phyloP scores from a whole-genome alignment of 1,284 basidiomycete species.

The Anthracocystis setariae region DNA sequence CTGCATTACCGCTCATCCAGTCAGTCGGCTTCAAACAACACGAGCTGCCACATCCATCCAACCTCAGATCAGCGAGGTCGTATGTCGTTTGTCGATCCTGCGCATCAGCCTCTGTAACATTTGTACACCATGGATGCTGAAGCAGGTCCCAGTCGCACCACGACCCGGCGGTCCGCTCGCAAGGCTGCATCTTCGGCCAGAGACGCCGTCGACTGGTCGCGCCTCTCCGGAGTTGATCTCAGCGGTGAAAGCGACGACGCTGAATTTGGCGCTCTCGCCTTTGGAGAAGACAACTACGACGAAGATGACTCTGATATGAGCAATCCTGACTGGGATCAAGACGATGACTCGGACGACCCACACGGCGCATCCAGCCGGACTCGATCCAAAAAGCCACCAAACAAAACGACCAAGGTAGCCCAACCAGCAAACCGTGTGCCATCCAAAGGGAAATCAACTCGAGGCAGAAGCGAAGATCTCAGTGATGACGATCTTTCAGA shows the following conservation, averaged over 20 bases:
- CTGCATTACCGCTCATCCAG: conserved; percentile 19
- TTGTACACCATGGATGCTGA: conserved; percentile 14
- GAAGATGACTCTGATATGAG: conserved; percentile 28
- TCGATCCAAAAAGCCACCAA: conserved; percentile 10
- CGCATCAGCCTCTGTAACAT: background rate
- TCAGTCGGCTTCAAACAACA: background rate
- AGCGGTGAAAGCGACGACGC: conserved; percentile 28
- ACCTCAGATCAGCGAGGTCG: background rate
- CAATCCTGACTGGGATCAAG: conserved; percentile 39
- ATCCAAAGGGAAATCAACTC: background rate
- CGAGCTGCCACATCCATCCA: background rate
- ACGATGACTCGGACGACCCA: conserved; percentile 41
- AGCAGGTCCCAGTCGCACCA: conserved; percentile 20
- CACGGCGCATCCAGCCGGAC: conserved; percentile 10
- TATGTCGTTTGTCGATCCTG: background rate
- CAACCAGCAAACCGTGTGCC: background rate
- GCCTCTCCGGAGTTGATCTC: conserved; percentile 23
- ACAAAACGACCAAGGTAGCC: background rate
- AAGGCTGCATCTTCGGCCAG: conserved; percentile 5
- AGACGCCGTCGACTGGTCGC: conserved; percentile 22
- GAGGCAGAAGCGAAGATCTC: background rate
- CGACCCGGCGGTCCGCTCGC: conserved; percentile 20
- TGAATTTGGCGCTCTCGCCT: conserved; percentile 36
- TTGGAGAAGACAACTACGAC: conserved; percentile 10
- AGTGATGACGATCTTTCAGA: conserved; percentile 12